A percentile compares a stretch with the other conserved stretches of the same genome.
Evolutionary conservation across 192 early-diverging fungal species (phyloP).

Genomic region (Coemansia sp.): DNA sequence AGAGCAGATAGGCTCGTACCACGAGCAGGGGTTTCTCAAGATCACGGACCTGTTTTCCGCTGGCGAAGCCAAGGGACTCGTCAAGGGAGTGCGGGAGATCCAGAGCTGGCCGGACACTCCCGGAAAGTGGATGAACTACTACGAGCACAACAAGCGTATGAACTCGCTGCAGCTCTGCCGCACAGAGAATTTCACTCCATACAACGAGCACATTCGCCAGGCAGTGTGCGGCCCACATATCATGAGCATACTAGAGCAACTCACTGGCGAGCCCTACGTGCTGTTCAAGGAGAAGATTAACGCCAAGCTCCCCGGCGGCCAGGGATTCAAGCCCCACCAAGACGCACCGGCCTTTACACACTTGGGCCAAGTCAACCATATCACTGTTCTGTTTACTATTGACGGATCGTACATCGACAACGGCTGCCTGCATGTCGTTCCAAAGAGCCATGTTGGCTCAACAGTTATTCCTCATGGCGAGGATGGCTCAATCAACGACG

Average conservation of each 20-base stretch:
- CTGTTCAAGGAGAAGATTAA: conserved; percentile 68
- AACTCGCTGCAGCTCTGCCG: conserved; percentile 57
- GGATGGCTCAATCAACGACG: conserved; percentile 49
- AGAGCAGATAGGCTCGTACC: conserved; percentile 54
- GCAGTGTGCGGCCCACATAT: conserved; percentile 54
- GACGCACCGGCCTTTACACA: conserved; percentile 64
- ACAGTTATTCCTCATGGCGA: conserved; percentile 47
- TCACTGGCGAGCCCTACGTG: conserved; percentile 55
- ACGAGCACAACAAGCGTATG: conserved; percentile 55
- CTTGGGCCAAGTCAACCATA: conserved; percentile 55
- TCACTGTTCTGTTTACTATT: conserved; percentile 60
- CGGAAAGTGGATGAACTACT: conserved; percentile 67
- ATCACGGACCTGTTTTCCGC: conserved; percentile 56
- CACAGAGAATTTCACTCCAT: conserved; percentile 64
- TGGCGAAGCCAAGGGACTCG: conserved; percentile 53
- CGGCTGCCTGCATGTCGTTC: conserved; percentile 60
- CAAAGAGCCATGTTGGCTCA: conserved; percentile 49
- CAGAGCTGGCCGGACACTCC: conserved; percentile 56
- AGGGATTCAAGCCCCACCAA: conserved; percentile 62
- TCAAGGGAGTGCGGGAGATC: conserved; percentile 46
- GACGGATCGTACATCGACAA: conserved; percentile 57
- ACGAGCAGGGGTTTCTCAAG: conserved; percentile 56
- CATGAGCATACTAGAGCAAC: conserved; percentile 51
- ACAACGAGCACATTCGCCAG: conserved; percentile 43
- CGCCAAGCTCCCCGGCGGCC: conserved; percentile 60